Conservation (phyloP, 2,329 filamentous ascomycete genomes). For the Colletotrichum lindemuthianum region DNA sequence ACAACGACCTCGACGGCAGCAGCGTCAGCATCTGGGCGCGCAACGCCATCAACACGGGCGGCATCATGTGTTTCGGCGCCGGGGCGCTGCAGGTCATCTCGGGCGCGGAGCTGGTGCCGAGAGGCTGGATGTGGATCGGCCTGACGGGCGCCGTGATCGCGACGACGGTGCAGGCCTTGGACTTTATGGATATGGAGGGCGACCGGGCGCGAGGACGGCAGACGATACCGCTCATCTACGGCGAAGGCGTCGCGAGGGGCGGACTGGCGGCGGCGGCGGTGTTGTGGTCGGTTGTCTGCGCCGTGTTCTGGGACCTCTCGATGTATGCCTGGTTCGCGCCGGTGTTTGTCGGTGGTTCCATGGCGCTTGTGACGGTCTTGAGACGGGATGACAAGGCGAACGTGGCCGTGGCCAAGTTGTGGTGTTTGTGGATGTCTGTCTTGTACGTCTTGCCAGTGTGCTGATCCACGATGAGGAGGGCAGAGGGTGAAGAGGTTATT, state of each 20-base stretch:
- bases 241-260: conserved; percentile 36
- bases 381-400: conserved; percentile 37
- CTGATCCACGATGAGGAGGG: not conserved
- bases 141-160: conserved; percentile 38
- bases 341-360: not conserved
- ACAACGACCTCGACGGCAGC: conserved; percentile 44
- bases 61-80: conserved; percentile 43
- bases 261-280: conserved; percentile 36
- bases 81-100: conserved; percentile 39
- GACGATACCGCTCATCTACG: conserved; percentile 42
- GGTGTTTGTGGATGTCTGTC: conserved; percentile 40
- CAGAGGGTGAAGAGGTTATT: not conserved
- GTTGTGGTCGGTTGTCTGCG: conserved; percentile 11
- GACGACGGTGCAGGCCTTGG: conserved; percentile 44
- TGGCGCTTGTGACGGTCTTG: conserved; percentile 35
- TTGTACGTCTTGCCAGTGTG: conserved; percentile 38
- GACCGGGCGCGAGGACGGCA: conserved; percentile 41
- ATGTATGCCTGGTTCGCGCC: conserved; percentile 6
- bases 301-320: conserved; percentile 4
- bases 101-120: conserved; percentile 16
- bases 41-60: conserved; percentile 42
- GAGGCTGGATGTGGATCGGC: conserved; percentile 38
- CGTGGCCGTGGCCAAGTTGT: conserved; percentile 40
- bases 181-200: conserved; percentile 41
- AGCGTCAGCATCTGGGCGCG: conserved; percentile 37